Evolutionary conservation across 805 yeast genomes (phyloP), one percentile per base, ranked within the genome.

Genomic region (Wickerhamomyces kurtzmanii): DNA sequence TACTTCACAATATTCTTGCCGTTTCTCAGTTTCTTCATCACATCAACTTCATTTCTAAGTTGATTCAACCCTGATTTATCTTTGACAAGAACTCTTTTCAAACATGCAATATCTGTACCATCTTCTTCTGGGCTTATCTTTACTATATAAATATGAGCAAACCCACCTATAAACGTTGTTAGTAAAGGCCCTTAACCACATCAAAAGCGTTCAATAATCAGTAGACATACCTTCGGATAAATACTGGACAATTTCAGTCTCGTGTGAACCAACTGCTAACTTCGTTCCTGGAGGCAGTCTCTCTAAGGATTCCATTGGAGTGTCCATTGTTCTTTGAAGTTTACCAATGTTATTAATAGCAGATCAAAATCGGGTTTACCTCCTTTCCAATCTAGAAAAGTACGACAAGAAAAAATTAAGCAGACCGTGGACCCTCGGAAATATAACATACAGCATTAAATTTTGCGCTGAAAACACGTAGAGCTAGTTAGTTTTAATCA

Each of bases 91-190:
- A 82, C 91, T 38, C 87, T 51, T 45, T 82, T 82, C 50, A 82
- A 57, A 45, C 87, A 81, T 5, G 76, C 84, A 17, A 64, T 51
- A 8, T 66, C 71, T 1, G 66, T 49, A 15, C 50, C 61, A 26
- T 59, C 51, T 38, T 62, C 64, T 30, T 42, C 39, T 12, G 79
- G 75, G 10, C 61, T 54, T 40, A 73, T 72, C 33, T 54, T 57
- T 12, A 78, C 89, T 20, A 66, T 61, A 49, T 82, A 82, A 12
- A 82, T 80, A 36, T 80, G 85, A 5, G 93, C 89, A 59, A 77
- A 82, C 5, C 91, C 93, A 33, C 85, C 81, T 44, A 12, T 4
- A 11, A 12, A 11, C 5, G 10, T 13, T 15, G 37, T 32, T 36
- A 33, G 37, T 28, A 25, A 10, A 10, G 20, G 11, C 15, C 9